A percentile compares a stretch with the other conserved stretches of the same genome.
Conservation (phyloP, 2,329 filamentous ascomycete genomes). For the Cladosporium sp. region DNA sequence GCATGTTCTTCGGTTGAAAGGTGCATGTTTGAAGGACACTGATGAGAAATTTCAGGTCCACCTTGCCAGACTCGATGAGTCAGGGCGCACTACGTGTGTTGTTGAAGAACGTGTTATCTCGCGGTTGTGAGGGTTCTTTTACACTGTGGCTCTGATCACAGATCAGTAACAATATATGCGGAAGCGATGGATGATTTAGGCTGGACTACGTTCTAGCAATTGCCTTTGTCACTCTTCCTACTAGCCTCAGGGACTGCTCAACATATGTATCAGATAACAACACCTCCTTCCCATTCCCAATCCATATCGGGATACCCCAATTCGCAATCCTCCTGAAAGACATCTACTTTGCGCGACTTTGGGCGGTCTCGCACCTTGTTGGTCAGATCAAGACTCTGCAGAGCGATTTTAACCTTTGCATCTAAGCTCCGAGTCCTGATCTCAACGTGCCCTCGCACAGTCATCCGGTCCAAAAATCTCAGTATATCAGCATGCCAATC, state of each 20-base stretch:
- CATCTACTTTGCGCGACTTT: background rate
- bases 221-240: too few species aligned
- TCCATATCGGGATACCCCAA: background rate
- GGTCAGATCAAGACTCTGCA: background rate
- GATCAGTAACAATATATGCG: background rate
- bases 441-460: constrained; percentile 17
- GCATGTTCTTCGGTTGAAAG: too few species aligned
- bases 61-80: background rate
- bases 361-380: background rate
- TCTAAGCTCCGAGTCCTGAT: constrained; percentile 18
- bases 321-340: background rate
- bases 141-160: background rate
- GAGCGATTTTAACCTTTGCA: background rate
- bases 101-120: background rate
- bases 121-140: background rate
- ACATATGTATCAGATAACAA: background rate
- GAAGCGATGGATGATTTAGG: background rate
- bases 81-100: background rate
- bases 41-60: background rate
- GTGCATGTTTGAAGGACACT: background rate
- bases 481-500: constrained; percentile 13
- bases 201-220: too few species aligned
- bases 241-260: too few species aligned
- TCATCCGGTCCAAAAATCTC: constrained; percentile 17
- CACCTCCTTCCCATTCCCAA: background rate